Percentiles rank a stretch among this genome's conserved stretches.
Conservation (phyloP, 1,284 basidiomycete genomes). For the Tylopilus sp. region DNA sequence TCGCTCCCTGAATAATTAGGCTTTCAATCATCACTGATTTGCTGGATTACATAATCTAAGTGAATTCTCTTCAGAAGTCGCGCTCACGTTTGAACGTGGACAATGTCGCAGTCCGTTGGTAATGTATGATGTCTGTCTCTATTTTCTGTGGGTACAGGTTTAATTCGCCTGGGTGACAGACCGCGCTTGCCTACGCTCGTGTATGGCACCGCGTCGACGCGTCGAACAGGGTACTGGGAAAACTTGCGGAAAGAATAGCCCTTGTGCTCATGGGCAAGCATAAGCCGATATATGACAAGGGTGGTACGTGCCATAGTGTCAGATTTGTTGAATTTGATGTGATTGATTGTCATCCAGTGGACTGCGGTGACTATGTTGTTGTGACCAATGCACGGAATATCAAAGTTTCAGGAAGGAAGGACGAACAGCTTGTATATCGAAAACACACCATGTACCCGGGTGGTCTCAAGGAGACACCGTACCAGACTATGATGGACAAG, state of each 20-base stretch:
- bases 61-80: not conserved
- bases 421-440: constrained; percentile 88
- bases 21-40: no score
- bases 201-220: constrained; percentile 98
- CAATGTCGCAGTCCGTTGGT: constrained; percentile 74
- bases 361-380: constrained; percentile 98
- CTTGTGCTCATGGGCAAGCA: constrained; percentile 99
- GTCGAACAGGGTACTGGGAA: constrained; percentile 89
- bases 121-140: constrained; percentile 59
- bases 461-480: constrained; percentile 92
- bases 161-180: constrained; percentile 61
- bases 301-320: constrained; percentile 63
- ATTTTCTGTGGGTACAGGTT: not conserved
- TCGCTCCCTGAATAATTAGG: no score
- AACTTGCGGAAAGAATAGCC: constrained; percentile 94
- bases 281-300: constrained; percentile 96
- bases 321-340: not conserved
- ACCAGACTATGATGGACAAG: constrained; percentile 83
- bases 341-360: constrained; percentile 61
- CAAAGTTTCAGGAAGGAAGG: constrained; percentile 92
- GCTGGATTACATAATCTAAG: constrained; percentile 12
- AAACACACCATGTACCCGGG: constrained; percentile 96
- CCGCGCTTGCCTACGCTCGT: constrained; percentile 91
- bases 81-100: constrained; percentile 5
- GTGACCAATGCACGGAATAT: constrained; percentile 92